These are phyloP conservation scores for Schwanniomyces polymorphus DNA, from an alignment of 805 yeast genomes.

Conservation along the genomic window DNA sequence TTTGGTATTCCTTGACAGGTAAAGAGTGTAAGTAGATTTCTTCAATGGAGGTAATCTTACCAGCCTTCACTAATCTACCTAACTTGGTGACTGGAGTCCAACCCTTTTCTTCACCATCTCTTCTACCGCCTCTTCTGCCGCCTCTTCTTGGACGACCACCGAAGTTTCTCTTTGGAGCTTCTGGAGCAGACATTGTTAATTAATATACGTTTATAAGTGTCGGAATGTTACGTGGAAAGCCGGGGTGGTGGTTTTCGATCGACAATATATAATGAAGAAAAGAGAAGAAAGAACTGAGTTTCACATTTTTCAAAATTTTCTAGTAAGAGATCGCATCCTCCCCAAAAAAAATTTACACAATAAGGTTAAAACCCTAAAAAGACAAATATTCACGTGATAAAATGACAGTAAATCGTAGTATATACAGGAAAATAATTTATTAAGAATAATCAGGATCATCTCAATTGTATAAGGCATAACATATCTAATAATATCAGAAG, in stretches of 20 bases:
- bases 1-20: constrained; percentile 99
- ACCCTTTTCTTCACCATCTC: constrained; percentile 93
- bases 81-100: constrained; percentile 99
- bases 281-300: neutral
- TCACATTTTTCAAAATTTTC: neutral
- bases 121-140: constrained; percentile 60
- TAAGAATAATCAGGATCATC: too few relatives aligned
- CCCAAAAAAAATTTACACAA: neutral
- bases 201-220: constrained; percentile 24
- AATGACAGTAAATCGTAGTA: neutral
- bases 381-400: neutral
- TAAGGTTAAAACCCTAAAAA: constrained; percentile 3
- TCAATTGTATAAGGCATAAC: too few relatives aligned
- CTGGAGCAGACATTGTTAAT: constrained; percentile 45
- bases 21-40: constrained; percentile 99
- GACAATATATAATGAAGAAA: constrained; percentile 30
- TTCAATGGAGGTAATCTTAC: constrained; percentile 94
- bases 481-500: neutral
- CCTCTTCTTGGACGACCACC: constrained; percentile 63
- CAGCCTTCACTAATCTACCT: constrained; percentile 99
- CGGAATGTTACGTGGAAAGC: constrained; percentile 75
- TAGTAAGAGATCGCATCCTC: neutral
- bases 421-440: too few relatives aligned
- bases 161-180: constrained; percentile 44
- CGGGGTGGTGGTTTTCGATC: constrained; percentile 72